Evolutionary conservation across 768 basidiomycete species (phyloP), one percentile per base, ranked within the genome.

Genomic region (Kwoniella botswanensis): DNA sequence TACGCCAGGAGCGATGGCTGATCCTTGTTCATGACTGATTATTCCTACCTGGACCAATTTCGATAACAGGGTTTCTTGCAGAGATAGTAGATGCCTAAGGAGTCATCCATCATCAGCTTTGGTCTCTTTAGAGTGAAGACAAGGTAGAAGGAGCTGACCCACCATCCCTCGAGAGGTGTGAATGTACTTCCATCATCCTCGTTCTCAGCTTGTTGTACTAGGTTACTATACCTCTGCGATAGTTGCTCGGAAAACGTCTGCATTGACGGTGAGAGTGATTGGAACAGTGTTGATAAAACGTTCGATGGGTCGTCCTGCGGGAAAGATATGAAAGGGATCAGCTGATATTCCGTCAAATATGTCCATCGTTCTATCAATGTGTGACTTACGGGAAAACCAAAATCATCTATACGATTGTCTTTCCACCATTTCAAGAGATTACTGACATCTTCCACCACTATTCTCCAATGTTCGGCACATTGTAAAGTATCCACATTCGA

Each of bases 141-240:
- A 44, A 41, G 13, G 10, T 50, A 35, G 26, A 41, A n/a, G 21
- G 18, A 26, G 9, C 22, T 18, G 10, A 73, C 74, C 61, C 46
- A 74, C 79, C 79, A 80, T 63, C 79, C 79, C 13, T 76, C 77
- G 1, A 74, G 66, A 11, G 58, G 63, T 6, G 57, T 58, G 62
- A 72, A 75, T 1, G 65, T 58, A 24, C 73, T 72, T 0, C 65
- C 66, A 3, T 80, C 75, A 5, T 78, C 77, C 9, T 75, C 77
- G n/a, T 57, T 50, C 59, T 77, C 77, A 2, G 71, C 59, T 5
- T 52, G 15, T 22, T 67, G 66, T n/a, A 67, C 54, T 29, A 68
- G 71, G 58, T 7, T 67, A 46, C 2, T 57, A 35, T 42, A 74
- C 17, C 44, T 62, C 53, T 35, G 64, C 4, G 10, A 61, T 26